A percentile compares a stretch with the other conserved stretches of the same genome.
Evolutionary conservation across 2,329 filamentous ascomycete species (phyloP).

Genomic region (Tolypocladium endophyticum): DNA sequence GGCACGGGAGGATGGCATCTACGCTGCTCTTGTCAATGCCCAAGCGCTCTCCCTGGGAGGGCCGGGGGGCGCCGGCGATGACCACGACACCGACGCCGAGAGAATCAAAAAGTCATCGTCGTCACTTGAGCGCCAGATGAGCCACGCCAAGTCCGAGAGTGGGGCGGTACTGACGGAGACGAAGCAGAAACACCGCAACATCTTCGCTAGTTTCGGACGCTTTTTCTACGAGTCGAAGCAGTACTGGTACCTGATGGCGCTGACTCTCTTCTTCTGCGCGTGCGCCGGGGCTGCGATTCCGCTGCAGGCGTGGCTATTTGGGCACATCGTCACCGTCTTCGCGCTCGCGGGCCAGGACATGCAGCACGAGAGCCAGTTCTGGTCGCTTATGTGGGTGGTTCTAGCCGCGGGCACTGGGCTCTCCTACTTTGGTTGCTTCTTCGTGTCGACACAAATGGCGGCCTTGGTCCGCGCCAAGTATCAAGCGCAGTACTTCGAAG

Average conservation of each 20-base stretch:
- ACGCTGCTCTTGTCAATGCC: constrained; percentile 55
- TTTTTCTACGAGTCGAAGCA: constrained; percentile 45
- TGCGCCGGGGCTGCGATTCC: constrained; percentile 33
- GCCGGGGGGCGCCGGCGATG: constrained; percentile 23
- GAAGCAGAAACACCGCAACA: constrained; percentile 25
- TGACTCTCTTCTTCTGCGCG: constrained; percentile 37
- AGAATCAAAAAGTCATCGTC: constrained; percentile 4
- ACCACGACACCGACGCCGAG: constrained; percentile 27
- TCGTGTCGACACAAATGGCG: constrained; percentile 32
- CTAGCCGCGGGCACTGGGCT: constrained; percentile 42
- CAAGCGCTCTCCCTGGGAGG: constrained; percentile 48
- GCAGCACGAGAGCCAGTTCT: constrained; percentile 41
- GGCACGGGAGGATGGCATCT: constrained; percentile 47
- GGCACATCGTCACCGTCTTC: constrained; percentile 41
- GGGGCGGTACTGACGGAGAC: constrained; percentile 10
- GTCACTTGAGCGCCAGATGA: constrained; percentile 33
- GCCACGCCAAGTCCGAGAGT: constrained; percentile 26
- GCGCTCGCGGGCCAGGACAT: constrained; percentile 19
- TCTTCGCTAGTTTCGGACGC: constrained; percentile 43
- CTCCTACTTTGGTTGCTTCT: constrained; percentile 35
- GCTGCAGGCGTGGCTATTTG: constrained; percentile 45
- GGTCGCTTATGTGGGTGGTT: constrained; percentile 55
- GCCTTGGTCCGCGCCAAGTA: constrained; percentile 41
- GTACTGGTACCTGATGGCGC: constrained; percentile 37
- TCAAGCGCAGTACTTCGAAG: constrained; percentile 49